Percentiles rank a stretch among this genome's conserved stretches.
Conservation (phyloP, 768 basidiomycete species). For the Boletus rex-veris region DNA sequence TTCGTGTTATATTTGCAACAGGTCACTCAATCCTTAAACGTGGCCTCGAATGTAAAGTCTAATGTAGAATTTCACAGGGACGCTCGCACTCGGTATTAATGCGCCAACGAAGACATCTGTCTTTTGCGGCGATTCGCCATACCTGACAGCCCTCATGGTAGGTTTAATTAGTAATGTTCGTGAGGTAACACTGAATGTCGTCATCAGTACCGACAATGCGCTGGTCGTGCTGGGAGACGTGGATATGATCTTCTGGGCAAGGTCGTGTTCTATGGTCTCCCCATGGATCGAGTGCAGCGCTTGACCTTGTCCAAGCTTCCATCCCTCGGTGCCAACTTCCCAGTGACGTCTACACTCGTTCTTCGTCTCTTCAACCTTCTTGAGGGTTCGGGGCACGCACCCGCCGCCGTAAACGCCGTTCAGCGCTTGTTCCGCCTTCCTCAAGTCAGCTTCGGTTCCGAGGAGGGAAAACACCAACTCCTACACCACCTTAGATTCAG, state of each 20-base stretch:
- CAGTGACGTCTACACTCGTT: conserved; percentile 61
- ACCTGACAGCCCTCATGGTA: conserved; percentile 57
- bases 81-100: conserved; percentile 72
- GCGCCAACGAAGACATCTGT: conserved; percentile 65
- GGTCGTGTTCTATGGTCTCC: conserved; percentile 68
- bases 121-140: conserved; percentile 62
- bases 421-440: conserved; percentile 53
- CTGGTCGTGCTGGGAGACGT: conserved; percentile 69
- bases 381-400: conserved; percentile 53
- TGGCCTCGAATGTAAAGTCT: neutral
- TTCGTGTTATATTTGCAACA: conserved; percentile 67
- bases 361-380: conserved; percentile 65
- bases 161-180: conserved; percentile 9
- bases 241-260: conserved; percentile 69
- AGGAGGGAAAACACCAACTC: conserved; percentile 53
- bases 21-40: conserved; percentile 35
- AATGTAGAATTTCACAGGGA: conserved; percentile 37
- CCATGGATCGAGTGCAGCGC: conserved; percentile 61
- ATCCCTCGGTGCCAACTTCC: conserved; percentile 60
- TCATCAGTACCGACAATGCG: conserved; percentile 64
- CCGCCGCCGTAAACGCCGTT: conserved; percentile 47
- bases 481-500: conserved; percentile 66
- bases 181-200: neutral
- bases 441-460: conserved; percentile 54
- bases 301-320: conserved; percentile 62